Base-by-base conservation (phyloP, 306 rosid genomes). In the Quillaja saponaria region DNA sequence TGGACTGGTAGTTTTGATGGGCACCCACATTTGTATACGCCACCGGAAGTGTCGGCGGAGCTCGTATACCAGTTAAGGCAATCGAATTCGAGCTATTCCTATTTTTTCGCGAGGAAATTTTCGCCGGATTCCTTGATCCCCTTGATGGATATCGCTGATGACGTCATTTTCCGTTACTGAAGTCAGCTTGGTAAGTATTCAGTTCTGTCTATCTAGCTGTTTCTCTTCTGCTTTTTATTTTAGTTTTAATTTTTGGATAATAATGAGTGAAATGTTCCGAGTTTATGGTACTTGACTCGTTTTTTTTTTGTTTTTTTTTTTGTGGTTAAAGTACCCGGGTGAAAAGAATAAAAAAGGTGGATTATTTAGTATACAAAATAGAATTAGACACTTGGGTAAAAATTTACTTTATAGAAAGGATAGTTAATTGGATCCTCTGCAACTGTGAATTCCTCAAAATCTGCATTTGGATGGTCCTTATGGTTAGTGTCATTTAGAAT, bases 1-100 rank as follows among this genome's bases (percentile, higher is more conserved):
- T 83, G 94, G 94, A 83, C 89, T 0, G 94, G 63, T 13, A 67
- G 81, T 42, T 71, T 80, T 75, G 83, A 83, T 5, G 94, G 94
- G 7, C 89, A 83, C 35, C 94, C 94, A 0, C 83, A 78, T 42
- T 19, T 61, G 31, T 86, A 86, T 49, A 58, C 66, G 46, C 75
- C 82, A 1, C 57, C 49, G 49, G 89, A 86, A 62, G 44, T 86
- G 0, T 83, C 87, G 1, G 78, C 78, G 25, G 71, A 61, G 20
- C 87, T 86, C 0, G 15, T 83, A 55, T 72, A 57, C 4, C 56
- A 2, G 13, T n/a, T 86, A 34, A 65, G 94, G 67, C 20, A 6
- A 1, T 83, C 90, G 1, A 83, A 86, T 37, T 83, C 80, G 2
- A 76, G 64, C 45, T 73, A 78, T 10, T 20, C 67, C 0, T 69